A percentile compares a stretch with the other conserved stretches of the same genome.
Conservation (phyloP, 2,329 filamentous ascomycete genomes). For the Apiospora saccharicola region DNA sequence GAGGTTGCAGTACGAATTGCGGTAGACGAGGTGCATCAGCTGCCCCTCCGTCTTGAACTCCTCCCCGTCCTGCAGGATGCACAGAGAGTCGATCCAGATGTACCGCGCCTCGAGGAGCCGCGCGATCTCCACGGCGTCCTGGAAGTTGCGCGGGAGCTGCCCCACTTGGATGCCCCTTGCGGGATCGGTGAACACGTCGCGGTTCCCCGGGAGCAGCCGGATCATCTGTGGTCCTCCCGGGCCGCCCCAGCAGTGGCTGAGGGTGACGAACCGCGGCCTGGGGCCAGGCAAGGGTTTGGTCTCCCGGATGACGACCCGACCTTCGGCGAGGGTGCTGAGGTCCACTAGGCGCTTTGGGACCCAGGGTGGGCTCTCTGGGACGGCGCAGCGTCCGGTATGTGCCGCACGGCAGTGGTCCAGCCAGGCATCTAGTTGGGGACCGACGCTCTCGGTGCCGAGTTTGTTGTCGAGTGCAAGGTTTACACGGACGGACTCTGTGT, state of each 20-base stretch:
- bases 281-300: neutral
- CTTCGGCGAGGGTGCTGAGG: neutral
- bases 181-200: neutral
- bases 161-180: neutral
- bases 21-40: constrained; percentile 24
- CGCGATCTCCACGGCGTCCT: constrained; percentile 17
- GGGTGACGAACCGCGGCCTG: neutral
- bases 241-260: constrained; percentile 9
- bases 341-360: constrained; percentile 4
- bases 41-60: constrained; percentile 24
- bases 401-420: neutral
- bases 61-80: constrained; percentile 27
- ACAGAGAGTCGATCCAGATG: constrained; percentile 29
- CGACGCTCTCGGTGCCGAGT: neutral
- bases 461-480: neutral
- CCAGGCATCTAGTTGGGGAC: neutral
- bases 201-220: neutral
- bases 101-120: constrained; percentile 18
- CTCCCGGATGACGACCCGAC: neutral
- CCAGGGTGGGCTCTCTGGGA: neutral
- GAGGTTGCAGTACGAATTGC: constrained; percentile 24
- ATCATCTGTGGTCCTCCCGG: neutral
- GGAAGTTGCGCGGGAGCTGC: constrained; percentile 22
- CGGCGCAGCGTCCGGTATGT: neutral
- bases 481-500: neutral